phyloP scores from a whole-genome alignment of 1,284 basidiomycete species.

The Heimioporus punctisporus region DNA sequence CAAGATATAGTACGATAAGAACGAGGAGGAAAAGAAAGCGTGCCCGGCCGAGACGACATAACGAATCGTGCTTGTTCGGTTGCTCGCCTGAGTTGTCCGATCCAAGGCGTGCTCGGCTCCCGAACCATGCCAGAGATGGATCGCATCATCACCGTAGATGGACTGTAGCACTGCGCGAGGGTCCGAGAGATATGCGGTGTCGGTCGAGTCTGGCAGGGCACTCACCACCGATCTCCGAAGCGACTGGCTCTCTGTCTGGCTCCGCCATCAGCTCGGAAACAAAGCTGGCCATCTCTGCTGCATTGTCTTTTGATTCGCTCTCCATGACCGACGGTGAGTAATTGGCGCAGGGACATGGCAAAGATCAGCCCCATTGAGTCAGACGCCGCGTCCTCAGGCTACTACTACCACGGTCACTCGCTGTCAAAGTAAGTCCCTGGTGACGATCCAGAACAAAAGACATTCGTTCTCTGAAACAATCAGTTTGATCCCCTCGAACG shows the following conservation, averaged over 20 bases:
- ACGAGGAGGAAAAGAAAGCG: conserved; percentile 5
- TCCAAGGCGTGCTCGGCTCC: conserved; percentile 15
- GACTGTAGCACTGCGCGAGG: conserved; percentile 67
- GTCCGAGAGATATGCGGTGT: too few species aligned
- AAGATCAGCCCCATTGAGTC: too few species aligned
- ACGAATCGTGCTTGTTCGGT: conserved; percentile 46
- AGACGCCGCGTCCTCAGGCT: too few species aligned
- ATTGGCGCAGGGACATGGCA: conserved; percentile 8
- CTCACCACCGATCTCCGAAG: conserved; percentile 71
- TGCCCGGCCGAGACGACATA: conserved; percentile 64
- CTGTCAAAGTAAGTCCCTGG: too few species aligned
- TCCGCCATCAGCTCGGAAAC: conserved; percentile 47
- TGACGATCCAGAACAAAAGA: too few species aligned
- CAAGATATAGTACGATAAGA: conserved; percentile 38
- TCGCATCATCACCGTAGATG: conserved; percentile 77
- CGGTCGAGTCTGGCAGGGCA: too few species aligned
- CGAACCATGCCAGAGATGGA: conserved; percentile 54
- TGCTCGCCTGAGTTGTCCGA: not conserved
- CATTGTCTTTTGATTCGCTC: conserved; percentile 3
- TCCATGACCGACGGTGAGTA: conserved; percentile 17
- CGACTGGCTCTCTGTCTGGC: conserved; percentile 57
- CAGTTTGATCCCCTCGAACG: too few species aligned
- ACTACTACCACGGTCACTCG: too few species aligned
- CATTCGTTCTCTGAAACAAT: too few species aligned
- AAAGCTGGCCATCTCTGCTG: conserved; percentile 43